These are phyloP conservation scores for Eremothecium sinecaudum DNA, from an alignment of 1,139 yeast genomes.

Conservation along the genomic window DNA sequence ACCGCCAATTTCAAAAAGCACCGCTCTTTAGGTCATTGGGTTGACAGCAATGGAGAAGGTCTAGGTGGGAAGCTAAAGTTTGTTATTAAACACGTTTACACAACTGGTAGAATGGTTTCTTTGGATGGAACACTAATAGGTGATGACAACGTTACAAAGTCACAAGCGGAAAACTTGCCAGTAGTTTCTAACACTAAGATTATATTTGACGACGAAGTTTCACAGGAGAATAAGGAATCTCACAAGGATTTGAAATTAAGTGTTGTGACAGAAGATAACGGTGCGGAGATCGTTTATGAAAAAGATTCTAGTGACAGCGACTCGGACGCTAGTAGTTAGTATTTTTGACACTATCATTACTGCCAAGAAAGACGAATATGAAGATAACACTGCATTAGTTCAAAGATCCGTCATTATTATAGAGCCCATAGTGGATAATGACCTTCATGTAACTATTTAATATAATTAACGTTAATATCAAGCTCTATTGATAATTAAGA, in stretches of 20 bases:
- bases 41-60: conserved; percentile 58
- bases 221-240: conserved; percentile 30
- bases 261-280: conserved; percentile 27
- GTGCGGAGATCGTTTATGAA: conserved; percentile 30
- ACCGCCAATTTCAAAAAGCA: conserved; percentile 23
- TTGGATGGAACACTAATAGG: conserved; percentile 70
- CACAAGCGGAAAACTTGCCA: conserved; percentile 32
- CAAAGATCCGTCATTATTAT: no score
- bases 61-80: conserved; percentile 77
- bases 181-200: conserved; percentile 36
- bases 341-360: no score
- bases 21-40: conserved; percentile 74
- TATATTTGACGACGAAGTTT: conserved; percentile 34
- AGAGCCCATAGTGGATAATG: no score
- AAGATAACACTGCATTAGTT: no score
- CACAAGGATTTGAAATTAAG: conserved; percentile 30
- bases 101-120: conserved; percentile 73
- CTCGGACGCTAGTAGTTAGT: conserved; percentile 24
- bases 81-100: conserved; percentile 60
- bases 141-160: conserved; percentile 15
- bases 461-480: no score
- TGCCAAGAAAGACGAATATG: no score
- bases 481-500: no score
- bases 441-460: no score
- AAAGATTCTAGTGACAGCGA: conserved; percentile 27